These are phyloP conservation scores for Mycena belliarum DNA, from an alignment of 768 basidiomycete genomes.

Conservation along the genomic window DNA sequence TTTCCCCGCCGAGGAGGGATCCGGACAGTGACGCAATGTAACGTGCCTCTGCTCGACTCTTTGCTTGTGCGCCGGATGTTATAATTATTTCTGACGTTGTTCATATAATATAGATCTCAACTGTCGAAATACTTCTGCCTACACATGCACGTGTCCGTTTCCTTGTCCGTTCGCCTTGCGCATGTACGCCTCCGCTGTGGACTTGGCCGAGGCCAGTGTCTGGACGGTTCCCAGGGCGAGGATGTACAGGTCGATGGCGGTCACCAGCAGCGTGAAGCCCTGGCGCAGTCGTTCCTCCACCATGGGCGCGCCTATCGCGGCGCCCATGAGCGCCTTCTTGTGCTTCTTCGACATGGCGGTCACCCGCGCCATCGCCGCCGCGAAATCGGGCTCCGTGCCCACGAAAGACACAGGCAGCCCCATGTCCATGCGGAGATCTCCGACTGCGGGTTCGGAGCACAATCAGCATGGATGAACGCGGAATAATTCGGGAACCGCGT, in stretches of 20 bases:
- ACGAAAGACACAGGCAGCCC: slow-evolving; percentile 17
- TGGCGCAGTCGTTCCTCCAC: slow-evolving; percentile 15
- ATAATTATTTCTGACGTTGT: neutral
- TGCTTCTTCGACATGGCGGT: slow-evolving; percentile 17
- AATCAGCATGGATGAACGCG: neutral
- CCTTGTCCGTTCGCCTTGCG: neutral
- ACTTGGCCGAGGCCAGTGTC: slow-evolving; percentile 5
- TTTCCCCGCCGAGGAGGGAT: slow-evolving; percentile 37
- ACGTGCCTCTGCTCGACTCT: too few relatives aligned
- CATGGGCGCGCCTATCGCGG: slow-evolving; percentile 13
- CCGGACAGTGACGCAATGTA: too few relatives aligned
- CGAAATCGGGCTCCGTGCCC: slow-evolving; percentile 19
- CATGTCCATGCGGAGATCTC: slow-evolving; percentile 23
- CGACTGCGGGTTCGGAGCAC: neutral
- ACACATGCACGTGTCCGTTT: neutral
- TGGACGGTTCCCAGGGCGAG: slow-evolving; percentile 4
- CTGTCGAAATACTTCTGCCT: neutral
- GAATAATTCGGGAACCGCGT: neutral
- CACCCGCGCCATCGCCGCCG: slow-evolving; percentile 7
- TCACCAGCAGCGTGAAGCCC: slow-evolving; percentile 13
- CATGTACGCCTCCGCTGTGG: slow-evolving; percentile 9
- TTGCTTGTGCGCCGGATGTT: too few relatives aligned
- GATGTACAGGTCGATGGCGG: slow-evolving; percentile 11
- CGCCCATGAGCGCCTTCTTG: slow-evolving; percentile 17
- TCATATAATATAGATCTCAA: neutral